phyloP scores from a whole-genome alignment of 305 asterid genomes.

The Striga hermonthica region DNA sequence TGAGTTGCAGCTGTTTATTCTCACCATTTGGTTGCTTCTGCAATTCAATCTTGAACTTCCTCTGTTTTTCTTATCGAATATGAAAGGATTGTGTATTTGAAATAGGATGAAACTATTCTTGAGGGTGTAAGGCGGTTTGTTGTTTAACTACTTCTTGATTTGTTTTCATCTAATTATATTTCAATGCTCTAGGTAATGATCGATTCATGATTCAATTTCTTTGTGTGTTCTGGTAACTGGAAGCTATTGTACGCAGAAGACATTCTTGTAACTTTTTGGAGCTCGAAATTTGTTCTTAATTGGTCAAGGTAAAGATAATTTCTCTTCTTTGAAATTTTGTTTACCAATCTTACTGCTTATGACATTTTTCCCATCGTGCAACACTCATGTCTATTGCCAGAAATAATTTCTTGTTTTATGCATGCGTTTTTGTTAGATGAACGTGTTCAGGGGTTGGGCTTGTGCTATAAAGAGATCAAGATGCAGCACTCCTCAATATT shows the following conservation, averaged over 20 bases:
- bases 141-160: conserved; percentile 11
- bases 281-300: neutral
- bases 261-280: conserved; percentile 3
- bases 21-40: neutral
- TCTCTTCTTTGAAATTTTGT: neutral
- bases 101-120: neutral
- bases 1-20: neutral
- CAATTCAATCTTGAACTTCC: neutral
- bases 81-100: neutral
- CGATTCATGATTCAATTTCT: conserved; percentile 11
- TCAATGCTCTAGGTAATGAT: conserved; percentile 20
- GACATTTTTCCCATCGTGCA: neutral
- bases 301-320: conserved; percentile 4
- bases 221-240: conserved; percentile 1
- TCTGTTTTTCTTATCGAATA: neutral
- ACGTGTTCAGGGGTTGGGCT: conserved; percentile 46
- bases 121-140: neutral
- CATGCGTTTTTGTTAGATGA: conserved; percentile 51
- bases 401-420: conserved; percentile 19
- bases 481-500: conserved; percentile 35
- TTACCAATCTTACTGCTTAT: neutral
- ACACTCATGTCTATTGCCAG: conserved; percentile 8
- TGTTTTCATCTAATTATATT: conserved; percentile 1
- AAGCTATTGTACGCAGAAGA: neutral
- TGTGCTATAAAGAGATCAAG: conserved; percentile 38